Conservation (phyloP, 2,329 filamentous ascomycete genomes). For the Aspergillus ochraceoroseus region DNA sequence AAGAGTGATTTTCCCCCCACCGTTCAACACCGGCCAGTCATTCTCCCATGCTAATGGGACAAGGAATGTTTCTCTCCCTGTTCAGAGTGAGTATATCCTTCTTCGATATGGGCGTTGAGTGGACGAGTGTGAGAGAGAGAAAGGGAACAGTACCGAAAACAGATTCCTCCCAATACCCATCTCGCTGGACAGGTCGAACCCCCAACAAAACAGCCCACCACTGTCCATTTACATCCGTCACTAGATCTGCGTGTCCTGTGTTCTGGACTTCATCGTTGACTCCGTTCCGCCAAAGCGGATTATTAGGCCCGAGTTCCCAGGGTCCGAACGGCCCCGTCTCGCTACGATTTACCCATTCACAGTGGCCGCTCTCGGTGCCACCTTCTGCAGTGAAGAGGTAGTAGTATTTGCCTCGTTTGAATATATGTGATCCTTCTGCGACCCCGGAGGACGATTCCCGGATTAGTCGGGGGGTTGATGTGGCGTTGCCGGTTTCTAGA, state of each 20-base stretch:
- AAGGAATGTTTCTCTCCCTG: constrained; percentile 50
- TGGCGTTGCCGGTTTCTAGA: constrained; percentile 31
- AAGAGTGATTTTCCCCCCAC: constrained; percentile 44
- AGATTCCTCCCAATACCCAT: constrained; percentile 36
- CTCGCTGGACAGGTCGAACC: constrained; percentile 38
- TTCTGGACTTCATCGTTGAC: constrained; percentile 48
- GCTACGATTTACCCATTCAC: constrained; percentile 55
- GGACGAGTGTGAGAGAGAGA: not conserved
- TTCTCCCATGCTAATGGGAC: constrained; percentile 49
- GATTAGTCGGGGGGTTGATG: constrained; percentile 33
- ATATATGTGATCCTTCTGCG: constrained; percentile 54
- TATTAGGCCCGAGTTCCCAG: constrained; percentile 57
- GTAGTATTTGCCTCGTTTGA: constrained; percentile 49
- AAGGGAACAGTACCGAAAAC: constrained; percentile 39
- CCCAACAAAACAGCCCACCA: constrained; percentile 51
- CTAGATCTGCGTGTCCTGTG: constrained; percentile 49
- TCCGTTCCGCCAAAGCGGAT: constrained; percentile 53
- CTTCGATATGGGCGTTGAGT: not conserved
- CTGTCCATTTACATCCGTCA: constrained; percentile 43
- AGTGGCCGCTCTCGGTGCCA: constrained; percentile 57
- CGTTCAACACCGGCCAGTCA: constrained; percentile 52
- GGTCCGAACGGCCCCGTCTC: constrained; percentile 54
- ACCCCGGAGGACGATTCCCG: constrained; percentile 45
- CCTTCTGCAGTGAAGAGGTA: constrained; percentile 54
- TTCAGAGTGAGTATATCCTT: not conserved